Conservation (phyloP, 768 basidiomycete genomes). For the Daedaleopsis nitida region DNA sequence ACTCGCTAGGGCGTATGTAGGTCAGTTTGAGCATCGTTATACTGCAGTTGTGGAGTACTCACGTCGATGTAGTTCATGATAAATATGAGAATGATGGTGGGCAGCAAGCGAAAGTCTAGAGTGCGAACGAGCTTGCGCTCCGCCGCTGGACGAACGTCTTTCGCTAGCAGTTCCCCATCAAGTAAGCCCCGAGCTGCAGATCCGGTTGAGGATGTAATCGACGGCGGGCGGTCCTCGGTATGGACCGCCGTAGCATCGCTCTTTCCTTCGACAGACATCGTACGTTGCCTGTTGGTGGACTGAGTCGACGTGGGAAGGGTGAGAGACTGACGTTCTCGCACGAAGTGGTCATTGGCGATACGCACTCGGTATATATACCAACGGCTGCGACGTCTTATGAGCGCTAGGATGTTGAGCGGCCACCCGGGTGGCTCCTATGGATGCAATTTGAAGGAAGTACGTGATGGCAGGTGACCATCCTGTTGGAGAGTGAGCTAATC, state of each 20-base stretch:
- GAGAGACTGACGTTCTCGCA: too few species aligned
- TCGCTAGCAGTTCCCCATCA: constrained; percentile 27
- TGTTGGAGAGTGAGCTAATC: too few species aligned
- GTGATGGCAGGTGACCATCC: too few species aligned
- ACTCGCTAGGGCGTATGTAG: constrained; percentile 32
- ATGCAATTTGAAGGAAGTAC: too few species aligned
- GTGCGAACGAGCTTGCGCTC: constrained; percentile 51
- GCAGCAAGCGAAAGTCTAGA: constrained; percentile 57
- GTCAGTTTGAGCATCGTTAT: not conserved
- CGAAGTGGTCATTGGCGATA: too few species aligned
- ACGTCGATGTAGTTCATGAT: constrained; percentile 75
- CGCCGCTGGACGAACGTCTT: constrained; percentile 26
- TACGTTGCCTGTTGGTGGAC: too few species aligned
- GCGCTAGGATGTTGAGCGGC: too few species aligned
- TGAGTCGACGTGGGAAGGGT: too few species aligned
- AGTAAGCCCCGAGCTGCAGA: not conserved
- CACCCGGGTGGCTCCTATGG: too few species aligned
- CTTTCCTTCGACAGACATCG: too few species aligned
- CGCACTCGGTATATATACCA: too few species aligned
- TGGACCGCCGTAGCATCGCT: not conserved
- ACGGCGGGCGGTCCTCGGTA: not conserved
- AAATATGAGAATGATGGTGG: constrained; percentile 59
- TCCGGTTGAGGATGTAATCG: not conserved
- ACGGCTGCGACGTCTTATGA: too few species aligned
- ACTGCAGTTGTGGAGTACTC: constrained; percentile 23